A percentile compares a stretch with the other conserved stretches of the same genome.
Conservation (phyloP, 345 rosid species). For the Raphanus sativus region DNA sequence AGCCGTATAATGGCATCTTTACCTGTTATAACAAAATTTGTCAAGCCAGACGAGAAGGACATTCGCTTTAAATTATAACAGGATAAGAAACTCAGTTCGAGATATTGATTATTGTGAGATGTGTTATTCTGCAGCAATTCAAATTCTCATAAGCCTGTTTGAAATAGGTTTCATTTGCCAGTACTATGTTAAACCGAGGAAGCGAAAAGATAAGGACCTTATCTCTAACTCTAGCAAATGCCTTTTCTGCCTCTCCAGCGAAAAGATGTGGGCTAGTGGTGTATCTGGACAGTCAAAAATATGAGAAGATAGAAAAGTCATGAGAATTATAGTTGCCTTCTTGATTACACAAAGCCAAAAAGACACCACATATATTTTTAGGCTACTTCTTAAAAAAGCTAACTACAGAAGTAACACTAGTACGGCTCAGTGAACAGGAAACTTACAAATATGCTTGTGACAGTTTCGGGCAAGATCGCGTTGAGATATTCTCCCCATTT, state of each 20-base stretch:
- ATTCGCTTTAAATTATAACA: neutral
- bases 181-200: neutral
- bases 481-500: slow-evolving; percentile 72
- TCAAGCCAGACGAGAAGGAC: slow-evolving; percentile 17
- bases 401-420: slow-evolving; percentile 3
- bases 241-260: slow-evolving; percentile 70
- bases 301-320: neutral
- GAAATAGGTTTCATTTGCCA: neutral
- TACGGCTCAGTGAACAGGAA: slow-evolving; percentile 16
- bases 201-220: slow-evolving; percentile 51
- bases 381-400: slow-evolving; percentile 7
- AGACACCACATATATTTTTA: slow-evolving; percentile 7
- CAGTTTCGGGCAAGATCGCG: slow-evolving; percentile 61
- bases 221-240: slow-evolving; percentile 76
- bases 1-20: slow-evolving; percentile 86
- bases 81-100: slow-evolving; percentile 9
- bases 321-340: slow-evolving; percentile 3
- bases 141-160: neutral
- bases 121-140: neutral
- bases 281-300: slow-evolving; percentile 53
- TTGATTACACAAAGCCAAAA: neutral
- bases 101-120: neutral
- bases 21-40: slow-evolving; percentile 50
- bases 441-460: slow-evolving; percentile 90
- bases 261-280: slow-evolving; percentile 98